Evolutionary conservation across 2,329 filamentous ascomycete genomes (phyloP).

Genomic region (Ramularia endophylla): DNA sequence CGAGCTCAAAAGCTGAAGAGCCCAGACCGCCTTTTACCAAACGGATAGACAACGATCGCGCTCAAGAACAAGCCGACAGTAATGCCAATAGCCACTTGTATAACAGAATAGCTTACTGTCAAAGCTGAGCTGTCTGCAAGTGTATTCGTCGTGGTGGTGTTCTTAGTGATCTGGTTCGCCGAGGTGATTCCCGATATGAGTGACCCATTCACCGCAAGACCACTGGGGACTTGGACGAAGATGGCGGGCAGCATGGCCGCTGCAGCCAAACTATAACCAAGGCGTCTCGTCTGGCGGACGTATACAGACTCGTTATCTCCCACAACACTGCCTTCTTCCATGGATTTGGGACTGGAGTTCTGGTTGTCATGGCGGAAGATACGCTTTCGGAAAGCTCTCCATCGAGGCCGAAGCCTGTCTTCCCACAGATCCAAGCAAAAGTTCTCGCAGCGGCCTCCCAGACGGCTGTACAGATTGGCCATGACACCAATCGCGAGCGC

Average conservation of each 20-base stretch:
- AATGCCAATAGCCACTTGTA: conserved; percentile 48
- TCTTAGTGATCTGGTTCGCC: conserved; percentile 49
- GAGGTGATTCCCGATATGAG: conserved; percentile 52
- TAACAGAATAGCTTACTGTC: conserved; percentile 43
- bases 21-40: conserved; percentile 43
- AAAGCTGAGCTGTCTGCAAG: conserved; percentile 41
- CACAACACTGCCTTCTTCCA: conserved; percentile 26
- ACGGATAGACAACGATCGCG: conserved; percentile 44
- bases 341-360: conserved; percentile 17
- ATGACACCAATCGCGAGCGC: conserved; percentile 70
- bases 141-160: conserved; percentile 21
- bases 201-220: conserved; percentile 52
- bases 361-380: conserved; percentile 24
- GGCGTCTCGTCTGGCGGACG: conserved; percentile 35
- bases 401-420: conserved; percentile 39
- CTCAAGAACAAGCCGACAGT: conserved; percentile 46
- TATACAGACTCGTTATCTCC: conserved; percentile 26
- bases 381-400: conserved; percentile 21
- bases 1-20: conserved; percentile 34
- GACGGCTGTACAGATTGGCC: conserved; percentile 70
- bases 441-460: conserved; percentile 56
- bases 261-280: conserved; percentile 72
- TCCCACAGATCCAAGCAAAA: conserved; percentile 51
- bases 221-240: conserved; percentile 61
- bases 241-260: conserved; percentile 83